Base-by-base conservation (phyloP, 2,329 filamentous ascomycete species). In the Hypoxylon sp. region DNA sequence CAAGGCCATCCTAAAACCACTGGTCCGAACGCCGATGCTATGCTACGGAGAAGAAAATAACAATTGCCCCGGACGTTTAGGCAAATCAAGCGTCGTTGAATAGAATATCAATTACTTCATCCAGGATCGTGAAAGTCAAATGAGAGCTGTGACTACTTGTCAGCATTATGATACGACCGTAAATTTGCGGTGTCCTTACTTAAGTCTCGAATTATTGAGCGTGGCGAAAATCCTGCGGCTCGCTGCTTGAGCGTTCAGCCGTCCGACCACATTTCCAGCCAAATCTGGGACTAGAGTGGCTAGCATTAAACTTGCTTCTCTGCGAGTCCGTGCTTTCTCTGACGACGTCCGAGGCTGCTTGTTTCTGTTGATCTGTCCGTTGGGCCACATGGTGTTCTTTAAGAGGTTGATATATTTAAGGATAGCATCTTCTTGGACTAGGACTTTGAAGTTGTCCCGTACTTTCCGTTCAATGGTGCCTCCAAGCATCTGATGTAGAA, bases 401-500 rank as follows among this genome's bases (percentile, higher is more conserved):
- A 95, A 79, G 61, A 93, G 81, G 23, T 86, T 84, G 34, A 98
- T 84, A 76, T 96, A 97, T 62, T 87, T 88, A 45, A 95, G 83
- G 9, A 98, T 81, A 2, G 90, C 90, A 19, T 96, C 92, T 71
- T 98, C 94, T 64, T 93, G 89, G 0, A 93, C 82, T 0, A 97
- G 82, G 46, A 86, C 83, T 71, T 89, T 91, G 45, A 94, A 90
- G 59, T 90, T 92, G 65, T 99, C 96, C 19, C 96, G 90, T 30
- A 98, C 92, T 79, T 97, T 98, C 65, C 94, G 90, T 81, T 99
- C 96, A 69, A 99, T 97, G 0, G 96, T 98, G 21, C 96, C 95
- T 13, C 96, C 96, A 0, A 99, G 89, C 5, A 99, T 87, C 79
- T 99, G 96, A 77, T 99, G 96, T 19, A 99, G 85, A 2, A 99